These are phyloP conservation scores for Acanthamoeba royreba DNA, from an alignment of 208 protist species.

Conservation along the genomic window DNA sequence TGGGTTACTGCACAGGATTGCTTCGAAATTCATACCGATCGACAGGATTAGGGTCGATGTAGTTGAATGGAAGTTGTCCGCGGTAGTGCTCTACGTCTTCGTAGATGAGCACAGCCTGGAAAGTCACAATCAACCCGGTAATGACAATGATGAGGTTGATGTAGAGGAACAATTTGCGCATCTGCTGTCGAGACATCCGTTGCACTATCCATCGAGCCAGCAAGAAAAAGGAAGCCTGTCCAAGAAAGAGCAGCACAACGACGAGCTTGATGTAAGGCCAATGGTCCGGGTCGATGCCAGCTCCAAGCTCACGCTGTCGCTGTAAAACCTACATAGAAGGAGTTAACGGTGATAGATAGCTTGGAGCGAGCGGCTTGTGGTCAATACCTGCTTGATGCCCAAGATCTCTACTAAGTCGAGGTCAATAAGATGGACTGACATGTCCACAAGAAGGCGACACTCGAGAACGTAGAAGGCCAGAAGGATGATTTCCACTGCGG, in stretches of 20 bases:
- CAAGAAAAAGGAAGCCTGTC: background rate
- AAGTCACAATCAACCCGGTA: background rate
- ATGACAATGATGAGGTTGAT: background rate
- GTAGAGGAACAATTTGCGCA: background rate
- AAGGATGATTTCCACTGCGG: constrained; percentile 9
- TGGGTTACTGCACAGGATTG: no score
- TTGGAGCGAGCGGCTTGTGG: background rate
- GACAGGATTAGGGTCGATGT: background rate
- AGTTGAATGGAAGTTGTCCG: constrained; percentile 10
- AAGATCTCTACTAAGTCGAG: constrained; percentile 2
- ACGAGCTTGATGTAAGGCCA: constrained; percentile 14
- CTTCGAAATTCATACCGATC: background rate
- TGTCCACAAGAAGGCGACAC: background rate
- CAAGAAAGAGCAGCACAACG: background rate
- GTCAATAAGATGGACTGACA: constrained; percentile 27
- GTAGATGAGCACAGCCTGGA: constrained; percentile 1
- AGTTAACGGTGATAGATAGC: background rate
- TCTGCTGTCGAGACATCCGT: background rate
- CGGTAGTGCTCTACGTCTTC: constrained; percentile 21
- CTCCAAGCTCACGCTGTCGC: background rate
- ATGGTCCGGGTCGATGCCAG: background rate
- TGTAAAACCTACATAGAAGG: background rate
- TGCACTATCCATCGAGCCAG: background rate
- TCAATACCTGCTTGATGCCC: background rate
- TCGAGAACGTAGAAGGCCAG: constrained; percentile 26